Conservation (phyloP, 106 monocot species). For the Acorus gramineus region DNA sequence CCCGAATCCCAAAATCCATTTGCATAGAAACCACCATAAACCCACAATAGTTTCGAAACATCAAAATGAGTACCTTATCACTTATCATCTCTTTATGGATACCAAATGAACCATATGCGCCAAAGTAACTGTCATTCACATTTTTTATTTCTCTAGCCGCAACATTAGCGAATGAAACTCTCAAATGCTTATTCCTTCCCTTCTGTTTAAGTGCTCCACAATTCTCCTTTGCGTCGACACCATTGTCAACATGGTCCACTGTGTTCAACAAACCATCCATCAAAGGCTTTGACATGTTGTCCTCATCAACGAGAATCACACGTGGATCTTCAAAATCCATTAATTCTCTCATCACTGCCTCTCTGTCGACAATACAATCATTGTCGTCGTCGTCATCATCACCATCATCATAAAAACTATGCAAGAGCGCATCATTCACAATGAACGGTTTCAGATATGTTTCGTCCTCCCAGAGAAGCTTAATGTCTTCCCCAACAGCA, state of each 20-base stretch:
- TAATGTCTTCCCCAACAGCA: constrained; percentile 17
- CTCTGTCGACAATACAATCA: constrained; percentile 26
- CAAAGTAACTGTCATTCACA: constrained; percentile 77
- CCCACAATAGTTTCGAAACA: not conserved
- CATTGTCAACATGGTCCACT: constrained; percentile 7
- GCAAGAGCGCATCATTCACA: constrained; percentile 68
- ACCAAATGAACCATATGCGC: constrained; percentile 81
- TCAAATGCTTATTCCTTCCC: constrained; percentile 28
- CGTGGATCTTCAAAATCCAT: constrained; percentile 12
- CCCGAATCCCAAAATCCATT: too few relatives aligned
- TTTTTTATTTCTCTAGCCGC: constrained; percentile 49
- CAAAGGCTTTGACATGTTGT: not conserved
- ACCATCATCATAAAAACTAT: constrained; percentile 51
- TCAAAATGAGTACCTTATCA: constrained; percentile 47
- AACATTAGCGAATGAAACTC: constrained; percentile 47
- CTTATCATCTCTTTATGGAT: constrained; percentile 97
- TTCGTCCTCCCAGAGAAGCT: constrained; percentile 64
- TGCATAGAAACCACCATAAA: not conserved
- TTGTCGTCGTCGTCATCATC: constrained; percentile 41
- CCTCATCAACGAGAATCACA: constrained; percentile 14
- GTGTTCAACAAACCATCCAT: not conserved
- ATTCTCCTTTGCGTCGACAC: constrained; percentile 2
- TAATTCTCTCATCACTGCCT: constrained; percentile 38
- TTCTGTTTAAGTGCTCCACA: constrained; percentile 10
- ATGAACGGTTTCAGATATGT: constrained; percentile 69